Evolutionary conservation across 768 basidiomycete genomes (phyloP).

Genomic region (Megacollybia marginata): DNA sequence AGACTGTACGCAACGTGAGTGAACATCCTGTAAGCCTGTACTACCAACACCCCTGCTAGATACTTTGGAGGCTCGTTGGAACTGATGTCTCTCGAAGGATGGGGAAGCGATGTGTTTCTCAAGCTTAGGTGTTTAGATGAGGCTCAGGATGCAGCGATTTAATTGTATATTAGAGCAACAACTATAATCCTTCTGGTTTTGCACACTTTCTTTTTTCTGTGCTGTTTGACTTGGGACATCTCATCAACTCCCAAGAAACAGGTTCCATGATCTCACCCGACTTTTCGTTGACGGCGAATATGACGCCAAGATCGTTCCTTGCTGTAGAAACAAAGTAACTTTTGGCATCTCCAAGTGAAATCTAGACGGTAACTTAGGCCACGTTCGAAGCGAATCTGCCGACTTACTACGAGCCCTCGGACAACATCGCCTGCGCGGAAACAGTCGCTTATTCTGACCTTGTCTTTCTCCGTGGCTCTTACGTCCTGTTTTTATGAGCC

Average conservation of each 20-base stretch:
- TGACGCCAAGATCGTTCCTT: conserved; percentile 83
- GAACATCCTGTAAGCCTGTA: not conserved
- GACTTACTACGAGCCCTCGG: conserved; percentile 72
- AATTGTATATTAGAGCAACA: not conserved
- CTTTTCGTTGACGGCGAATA: conserved; percentile 84
- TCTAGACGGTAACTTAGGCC: conserved; percentile 33
- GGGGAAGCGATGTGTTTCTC: conserved; percentile 58
- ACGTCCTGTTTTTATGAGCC: conserved; percentile 41
- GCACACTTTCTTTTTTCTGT: conserved; percentile 83
- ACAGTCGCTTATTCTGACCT: conserved; percentile 83
- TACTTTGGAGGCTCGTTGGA: conserved; percentile 88
- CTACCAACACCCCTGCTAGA: conserved; percentile 21
- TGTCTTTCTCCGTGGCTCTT: conserved; percentile 84
- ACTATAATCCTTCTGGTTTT: conserved; percentile 63
- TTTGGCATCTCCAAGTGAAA: conserved; percentile 85
- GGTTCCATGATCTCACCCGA: conserved; percentile 78
- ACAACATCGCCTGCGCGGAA: conserved; percentile 92
- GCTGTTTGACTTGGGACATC: conserved; percentile 73
- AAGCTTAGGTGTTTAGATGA: conserved; percentile 44
- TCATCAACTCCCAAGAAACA: conserved; percentile 88
- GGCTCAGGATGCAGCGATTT: conserved; percentile 37
- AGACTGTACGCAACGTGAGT: conserved; percentile 57
- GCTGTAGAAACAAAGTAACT: conserved; percentile 92
- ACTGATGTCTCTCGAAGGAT: conserved; percentile 74
- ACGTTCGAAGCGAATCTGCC: not conserved